Percentiles rank a stretch among this genome's conserved stretches.
These are phyloP conservation scores for Spongospora subterranea DNA, from an alignment of 208 protist genomes.

Conservation along the genomic window DNA sequence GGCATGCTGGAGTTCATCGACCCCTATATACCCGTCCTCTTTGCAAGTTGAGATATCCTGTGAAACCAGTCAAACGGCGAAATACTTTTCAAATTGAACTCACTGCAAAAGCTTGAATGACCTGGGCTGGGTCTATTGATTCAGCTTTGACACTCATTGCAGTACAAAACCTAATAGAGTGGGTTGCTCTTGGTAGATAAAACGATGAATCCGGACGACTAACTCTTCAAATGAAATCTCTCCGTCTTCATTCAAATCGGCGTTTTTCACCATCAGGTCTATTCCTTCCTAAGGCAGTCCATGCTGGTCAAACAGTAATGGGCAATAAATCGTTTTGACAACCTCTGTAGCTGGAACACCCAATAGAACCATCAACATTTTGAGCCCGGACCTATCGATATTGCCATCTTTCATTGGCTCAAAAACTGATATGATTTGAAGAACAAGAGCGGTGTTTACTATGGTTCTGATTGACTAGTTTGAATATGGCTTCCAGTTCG, in stretches of 20 bases:
- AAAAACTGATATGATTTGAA: too few species aligned
- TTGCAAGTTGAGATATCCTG: background rate
- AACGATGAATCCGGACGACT: background rate
- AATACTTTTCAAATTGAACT: background rate
- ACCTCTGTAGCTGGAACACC: background rate
- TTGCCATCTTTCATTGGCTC: too few species aligned
- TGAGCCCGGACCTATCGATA: slow-evolving; percentile 4
- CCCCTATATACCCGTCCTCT: background rate
- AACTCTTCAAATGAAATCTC: slow-evolving; percentile 1
- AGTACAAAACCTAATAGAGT: background rate
- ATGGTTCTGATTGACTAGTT: too few species aligned
- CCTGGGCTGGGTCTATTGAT: background rate
- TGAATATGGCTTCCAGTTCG: too few species aligned
- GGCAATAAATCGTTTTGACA: background rate
- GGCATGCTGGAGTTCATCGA: background rate
- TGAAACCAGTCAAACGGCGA: background rate
- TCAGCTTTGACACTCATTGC: background rate
- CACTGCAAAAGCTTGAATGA: background rate
- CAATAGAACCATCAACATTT: background rate
- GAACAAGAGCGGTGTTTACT: too few species aligned
- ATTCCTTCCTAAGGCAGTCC: background rate
- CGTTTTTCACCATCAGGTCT: background rate
- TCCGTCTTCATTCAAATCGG: background rate
- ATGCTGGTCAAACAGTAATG: background rate
- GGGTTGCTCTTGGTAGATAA: background rate